Percentiles rank a stretch among this genome's conserved stretches.
phyloP scores from a whole-genome alignment of 2,329 filamentous ascomycete genomes.

The Venturia asperata region DNA sequence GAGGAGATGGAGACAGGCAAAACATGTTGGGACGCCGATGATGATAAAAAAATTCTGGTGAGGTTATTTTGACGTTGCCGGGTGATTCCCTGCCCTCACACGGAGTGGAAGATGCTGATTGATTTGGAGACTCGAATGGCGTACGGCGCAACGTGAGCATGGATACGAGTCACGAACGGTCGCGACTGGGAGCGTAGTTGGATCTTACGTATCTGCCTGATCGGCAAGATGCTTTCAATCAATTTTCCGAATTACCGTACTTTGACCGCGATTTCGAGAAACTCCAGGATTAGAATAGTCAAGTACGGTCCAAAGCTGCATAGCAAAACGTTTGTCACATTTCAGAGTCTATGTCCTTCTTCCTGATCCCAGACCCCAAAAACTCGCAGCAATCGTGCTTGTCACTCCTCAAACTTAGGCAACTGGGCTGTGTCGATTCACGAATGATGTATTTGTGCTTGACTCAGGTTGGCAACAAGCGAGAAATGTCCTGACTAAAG shows the following conservation, averaged over 20 bases:
- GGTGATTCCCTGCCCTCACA: not conserved
- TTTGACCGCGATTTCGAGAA: not conserved
- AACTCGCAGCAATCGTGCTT: no score
- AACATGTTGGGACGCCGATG: not conserved
- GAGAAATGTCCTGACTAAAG: not conserved
- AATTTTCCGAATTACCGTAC: not conserved
- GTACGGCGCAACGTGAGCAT: not conserved
- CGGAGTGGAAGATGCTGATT: not conserved
- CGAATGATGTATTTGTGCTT: not conserved
- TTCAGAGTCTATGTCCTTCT: not conserved
- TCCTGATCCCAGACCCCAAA: not conserved
- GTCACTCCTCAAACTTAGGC: not conserved
- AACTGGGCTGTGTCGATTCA: not conserved
- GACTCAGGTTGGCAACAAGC: slow-evolving; percentile 2
- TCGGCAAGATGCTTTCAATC: not conserved
- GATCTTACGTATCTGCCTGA: not conserved
- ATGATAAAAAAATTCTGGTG: not conserved
- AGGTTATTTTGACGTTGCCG: not conserved
- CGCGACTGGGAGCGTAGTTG: not conserved
- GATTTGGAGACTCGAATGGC: not conserved
- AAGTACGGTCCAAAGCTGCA: no score
- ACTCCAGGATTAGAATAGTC: no score
- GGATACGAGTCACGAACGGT: not conserved
- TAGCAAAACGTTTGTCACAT: no score
- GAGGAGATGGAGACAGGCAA: not conserved